Percentiles rank a stretch among this genome's conserved stretches.
Evolutionary conservation across 139 green algal species (phyloP).

Genomic region (Asterochloris sp.): DNA sequence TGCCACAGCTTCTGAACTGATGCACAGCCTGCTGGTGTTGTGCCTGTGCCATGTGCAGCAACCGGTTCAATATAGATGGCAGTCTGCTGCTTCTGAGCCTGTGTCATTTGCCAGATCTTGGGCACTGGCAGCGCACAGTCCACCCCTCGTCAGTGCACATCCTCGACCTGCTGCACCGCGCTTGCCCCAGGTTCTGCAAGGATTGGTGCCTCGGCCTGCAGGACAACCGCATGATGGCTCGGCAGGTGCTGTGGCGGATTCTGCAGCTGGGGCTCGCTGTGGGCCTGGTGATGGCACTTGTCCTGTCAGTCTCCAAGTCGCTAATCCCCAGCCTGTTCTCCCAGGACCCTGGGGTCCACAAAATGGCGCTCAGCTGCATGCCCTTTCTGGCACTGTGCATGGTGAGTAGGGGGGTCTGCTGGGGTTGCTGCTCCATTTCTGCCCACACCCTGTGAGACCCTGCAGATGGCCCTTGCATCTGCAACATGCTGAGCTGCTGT

Average conservation of each 20-base stretch:
- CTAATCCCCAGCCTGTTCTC: slow-evolving; percentile 19
- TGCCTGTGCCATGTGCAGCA: too few relatives aligned
- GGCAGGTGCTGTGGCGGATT: slow-evolving; percentile 21
- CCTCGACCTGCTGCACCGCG: too few relatives aligned
- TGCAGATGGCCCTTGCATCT: background rate
- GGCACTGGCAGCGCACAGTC: too few relatives aligned
- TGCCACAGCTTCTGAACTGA: too few relatives aligned
- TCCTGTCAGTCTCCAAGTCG: background rate
- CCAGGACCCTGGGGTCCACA: background rate
- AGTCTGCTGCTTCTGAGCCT: too few relatives aligned
- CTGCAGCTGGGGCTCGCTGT: slow-evolving; percentile 17
- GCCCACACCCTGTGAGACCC: background rate
- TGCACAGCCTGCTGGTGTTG: too few relatives aligned
- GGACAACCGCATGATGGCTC: background rate
- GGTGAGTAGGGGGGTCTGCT: slow-evolving; percentile 6
- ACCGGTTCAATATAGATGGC: too few relatives aligned
- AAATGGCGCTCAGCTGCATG: background rate
- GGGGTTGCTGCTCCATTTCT: too few relatives aligned
- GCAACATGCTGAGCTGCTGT: background rate
- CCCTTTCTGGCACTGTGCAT: slow-evolving; percentile 21
- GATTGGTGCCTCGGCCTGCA: background rate
- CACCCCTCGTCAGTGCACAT: too few relatives aligned
- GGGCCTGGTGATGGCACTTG: background rate
- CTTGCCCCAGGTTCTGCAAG: too few relatives aligned
- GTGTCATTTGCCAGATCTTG: too few relatives aligned